Evolutionary conservation across 495 filamentous ascomycete species (phyloP), one percentile per base, ranked within the genome.

Genomic region (Thermothielavioides terrestris): DNA sequence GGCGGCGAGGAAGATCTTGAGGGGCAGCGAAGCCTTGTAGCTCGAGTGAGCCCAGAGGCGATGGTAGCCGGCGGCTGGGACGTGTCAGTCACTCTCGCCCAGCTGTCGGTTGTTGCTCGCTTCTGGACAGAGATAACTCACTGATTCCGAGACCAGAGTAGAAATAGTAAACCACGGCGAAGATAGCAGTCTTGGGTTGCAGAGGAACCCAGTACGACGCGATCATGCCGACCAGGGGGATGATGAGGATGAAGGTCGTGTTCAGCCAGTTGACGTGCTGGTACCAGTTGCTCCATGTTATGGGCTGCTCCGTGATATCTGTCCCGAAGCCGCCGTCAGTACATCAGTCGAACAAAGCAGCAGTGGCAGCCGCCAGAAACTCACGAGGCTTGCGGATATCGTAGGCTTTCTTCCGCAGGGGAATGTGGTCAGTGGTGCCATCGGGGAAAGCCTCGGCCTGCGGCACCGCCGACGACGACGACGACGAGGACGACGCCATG

Each of bases 201-300:
- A 95, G 67, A 23, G 88, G 85, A 21, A 87, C 86, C 86, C 86
- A 97, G 67, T 85, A 78, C 21, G 92, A 78, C 49, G 78, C 77
- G 58, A 94, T 68, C 60, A 82, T 72, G 44, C 94, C 94, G 47
- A 80, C 69, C 12, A 92, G 34, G 1, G 92, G 92, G 36, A 97
- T 80, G 53, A 84, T 77, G 62, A 96, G 71, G 68, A 99, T 95
- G 68, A 97, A 74, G 58, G 74, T 77, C 37, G 90, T 84, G 65
- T 95, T 91, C 23, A 94, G 71, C 89, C 92, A 96, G 77, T 97
- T 90, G 77, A 97, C 80, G 62, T 97, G 94, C 66, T 94, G 47
- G 48, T 88, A 59, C 89, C 89, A 96, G 74, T 99, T 99, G 54
- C 74, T 60, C 66, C 76, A 76, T 44, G 87, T 95, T 50, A 97